A percentile compares a stretch with the other conserved stretches of the same genome.
Evolutionary conservation across 2,329 filamentous ascomycete genomes (phyloP).

Genomic region (Trichoderma afroharzianum): DNA sequence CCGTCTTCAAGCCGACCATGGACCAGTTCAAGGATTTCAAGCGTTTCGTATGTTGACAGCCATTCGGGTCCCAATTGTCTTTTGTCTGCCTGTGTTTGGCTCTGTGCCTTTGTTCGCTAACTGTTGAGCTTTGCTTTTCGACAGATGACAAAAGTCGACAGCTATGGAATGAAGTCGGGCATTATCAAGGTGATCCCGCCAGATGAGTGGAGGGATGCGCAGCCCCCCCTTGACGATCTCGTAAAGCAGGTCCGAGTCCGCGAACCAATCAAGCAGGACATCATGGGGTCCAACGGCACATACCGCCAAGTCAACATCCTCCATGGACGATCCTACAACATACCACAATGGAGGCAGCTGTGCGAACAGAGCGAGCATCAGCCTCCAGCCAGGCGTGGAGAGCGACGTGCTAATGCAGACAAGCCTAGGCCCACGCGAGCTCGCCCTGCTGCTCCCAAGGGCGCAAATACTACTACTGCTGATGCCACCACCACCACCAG

Average conservation of each 20-base stretch:
- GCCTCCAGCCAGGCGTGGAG: slow-evolving; percentile 84
- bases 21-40: slow-evolving; percentile 92
- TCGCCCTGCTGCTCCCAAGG: slow-evolving; percentile 34
- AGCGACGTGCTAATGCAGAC: slow-evolving; percentile 63
- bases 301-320: slow-evolving; percentile 97
- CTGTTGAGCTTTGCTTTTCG: slow-evolving; percentile 18
- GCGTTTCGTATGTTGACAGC: slow-evolving; percentile 64
- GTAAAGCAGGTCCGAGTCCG: slow-evolving; percentile 91
- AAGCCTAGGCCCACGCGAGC: slow-evolving; percentile 45
- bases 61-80: neutral
- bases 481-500: slow-evolving; percentile 18
- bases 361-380: slow-evolving; percentile 96
- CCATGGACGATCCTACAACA: slow-evolving; percentile 91
- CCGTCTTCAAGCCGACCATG: slow-evolving; percentile 94
- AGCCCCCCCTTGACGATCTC: slow-evolving; percentile 75
- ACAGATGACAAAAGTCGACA: slow-evolving; percentile 77
- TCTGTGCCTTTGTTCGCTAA: slow-evolving; percentile 24
- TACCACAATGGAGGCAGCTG: slow-evolving; percentile 91
- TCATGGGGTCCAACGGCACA: slow-evolving; percentile 90
- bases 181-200: slow-evolving; percentile 96
- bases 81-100: neutral
- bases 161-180: slow-evolving; percentile 94
- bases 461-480: slow-evolving; percentile 28
- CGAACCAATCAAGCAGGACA: slow-evolving; percentile 97
- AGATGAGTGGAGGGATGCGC: slow-evolving; percentile 81